Percentiles rank a stretch among this genome's conserved stretches.
phyloP scores from a whole-genome alignment of 2,329 filamentous ascomycete species.

The Neonectria hederae region DNA sequence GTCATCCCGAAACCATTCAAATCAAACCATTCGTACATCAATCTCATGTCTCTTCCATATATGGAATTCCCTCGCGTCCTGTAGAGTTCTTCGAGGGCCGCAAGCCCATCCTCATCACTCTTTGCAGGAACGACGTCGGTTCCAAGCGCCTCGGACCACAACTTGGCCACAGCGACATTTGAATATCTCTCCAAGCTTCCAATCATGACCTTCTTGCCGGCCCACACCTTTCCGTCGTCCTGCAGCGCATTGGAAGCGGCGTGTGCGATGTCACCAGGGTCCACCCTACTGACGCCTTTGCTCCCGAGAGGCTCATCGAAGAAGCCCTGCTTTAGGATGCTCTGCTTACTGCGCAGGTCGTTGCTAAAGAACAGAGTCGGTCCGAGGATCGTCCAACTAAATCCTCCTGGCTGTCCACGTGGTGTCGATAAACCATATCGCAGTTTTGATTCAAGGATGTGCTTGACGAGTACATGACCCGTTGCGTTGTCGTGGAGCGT shows the following conservation, averaged over 20 bases:
- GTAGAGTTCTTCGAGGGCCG: conserved; percentile 11
- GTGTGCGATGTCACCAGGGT: conserved; percentile 22
- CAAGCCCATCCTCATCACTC: conserved; percentile 14
- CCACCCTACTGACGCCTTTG: conserved; percentile 26
- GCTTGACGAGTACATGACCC: conserved; percentile 26
- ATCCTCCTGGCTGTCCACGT: conserved; percentile 14
- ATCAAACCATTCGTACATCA: conserved; percentile 28
- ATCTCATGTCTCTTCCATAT: conserved; percentile 21
- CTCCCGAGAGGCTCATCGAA: conserved; percentile 27
- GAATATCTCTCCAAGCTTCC: conserved; percentile 24
- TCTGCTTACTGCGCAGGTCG: conserved; percentile 24
- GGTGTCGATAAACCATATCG: conserved; percentile 12
- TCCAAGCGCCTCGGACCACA: conserved; percentile 23
- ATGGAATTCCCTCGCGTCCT: background rate
- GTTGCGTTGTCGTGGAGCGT: conserved; percentile 8
- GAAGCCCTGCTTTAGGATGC: conserved; percentile 15
- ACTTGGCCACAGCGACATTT: conserved; percentile 2
- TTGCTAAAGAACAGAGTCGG: conserved; percentile 27
- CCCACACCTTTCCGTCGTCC: conserved; percentile 21
- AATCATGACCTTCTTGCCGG: conserved; percentile 27
- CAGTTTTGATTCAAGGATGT: conserved; percentile 26
- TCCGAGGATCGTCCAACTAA: conserved; percentile 28
- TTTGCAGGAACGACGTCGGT: background rate
- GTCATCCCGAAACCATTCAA: conserved; percentile 16
- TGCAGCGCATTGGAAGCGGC: conserved; percentile 21